Base-by-base conservation (phyloP, 306 rosid species). In the Sicyos baderoa region DNA sequence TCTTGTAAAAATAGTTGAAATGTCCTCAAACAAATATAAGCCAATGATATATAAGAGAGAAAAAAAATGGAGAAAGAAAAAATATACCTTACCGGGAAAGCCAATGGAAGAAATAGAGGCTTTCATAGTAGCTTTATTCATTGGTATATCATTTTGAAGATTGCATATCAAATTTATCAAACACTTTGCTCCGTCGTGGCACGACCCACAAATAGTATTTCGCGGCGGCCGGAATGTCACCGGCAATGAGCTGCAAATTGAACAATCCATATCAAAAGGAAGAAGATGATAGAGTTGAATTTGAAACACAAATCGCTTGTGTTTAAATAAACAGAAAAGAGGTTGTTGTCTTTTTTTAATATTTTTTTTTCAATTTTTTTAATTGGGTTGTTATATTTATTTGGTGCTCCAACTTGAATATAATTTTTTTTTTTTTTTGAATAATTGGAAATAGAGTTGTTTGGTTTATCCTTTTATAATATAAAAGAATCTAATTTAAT, bases 171-270 rank as follows among this genome's bases (percentile, higher is more conserved):
- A 72, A 74, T 64, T 72, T 75, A 87, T 77, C 9, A 89, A 72
- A 84, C 56, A 82, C 66, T 74, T 83, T 6, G 96, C 96, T 72
- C 93, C 98, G 75, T 87, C 96, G 58, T 77, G 88, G 72, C 96
- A 92, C 16, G 86, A 51, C 49, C 77, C 86, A 21, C 96, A 92
- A 57, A 92, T 86, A 40, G 91, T 82, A 37, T 89, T 92, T 79
- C 97, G 86, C 1, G 95, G 97, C 42, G 95, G 89, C 89, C 97
- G 86, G 51, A 89, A 51, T 18, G 83, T 83, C 15, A 74, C 54
- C 0, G 97, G 97, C 85, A 87, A 75, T 42, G 96, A 71, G 52
- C 88, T 82, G 56, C 97, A 92, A 3, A 92, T 81, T 44, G 78
- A 78, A 76, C 97, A 92, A 64, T 92, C 96, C 97, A 92, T 88